phyloP scores from a whole-genome alignment of 805 yeast species.

The Yamadazyma olivae region DNA sequence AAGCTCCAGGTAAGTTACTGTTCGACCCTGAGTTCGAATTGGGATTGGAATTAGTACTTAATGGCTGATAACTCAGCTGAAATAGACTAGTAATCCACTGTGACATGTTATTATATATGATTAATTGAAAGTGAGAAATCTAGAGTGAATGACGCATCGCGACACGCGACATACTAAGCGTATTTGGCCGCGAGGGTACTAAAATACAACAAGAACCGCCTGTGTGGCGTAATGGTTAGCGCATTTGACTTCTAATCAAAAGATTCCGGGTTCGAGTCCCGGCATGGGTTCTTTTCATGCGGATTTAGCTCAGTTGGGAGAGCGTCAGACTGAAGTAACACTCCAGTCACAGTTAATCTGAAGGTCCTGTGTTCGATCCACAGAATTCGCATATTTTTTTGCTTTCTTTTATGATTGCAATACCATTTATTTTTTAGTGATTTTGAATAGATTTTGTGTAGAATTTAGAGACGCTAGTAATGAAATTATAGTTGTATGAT shows the following conservation, averaged over 20 bases:
- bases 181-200: too few relatives aligned
- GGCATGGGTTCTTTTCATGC: slow-evolving; percentile 36
- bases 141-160: too few relatives aligned
- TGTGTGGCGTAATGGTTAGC: slow-evolving; percentile 66
- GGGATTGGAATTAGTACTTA: neutral
- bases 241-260: slow-evolving; percentile 67
- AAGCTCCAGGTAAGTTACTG: slow-evolving; percentile 19
- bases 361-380: slow-evolving; percentile 90
- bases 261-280: slow-evolving; percentile 66
- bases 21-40: neutral
- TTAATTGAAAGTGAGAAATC: too few relatives aligned
- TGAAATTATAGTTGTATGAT: too few relatives aligned
- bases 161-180: too few relatives aligned
- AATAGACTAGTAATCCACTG: slow-evolving; percentile 12
- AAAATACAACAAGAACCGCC: slow-evolving; percentile 30
- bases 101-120: too few relatives aligned
- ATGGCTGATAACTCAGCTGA: slow-evolving; percentile 8
- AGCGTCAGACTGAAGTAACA: slow-evolving; percentile 24
- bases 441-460: too few relatives aligned
- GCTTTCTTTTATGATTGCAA: slow-evolving; percentile 32
- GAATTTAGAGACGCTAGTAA: too few relatives aligned
- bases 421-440: neutral
- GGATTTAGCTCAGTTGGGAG: slow-evolving; percentile 38
- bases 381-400: slow-evolving; percentile 59
- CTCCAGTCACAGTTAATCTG: slow-evolving; percentile 43